phyloP scores from a whole-genome alignment of 495 filamentous ascomycete genomes.

The Collariella sp. region DNA sequence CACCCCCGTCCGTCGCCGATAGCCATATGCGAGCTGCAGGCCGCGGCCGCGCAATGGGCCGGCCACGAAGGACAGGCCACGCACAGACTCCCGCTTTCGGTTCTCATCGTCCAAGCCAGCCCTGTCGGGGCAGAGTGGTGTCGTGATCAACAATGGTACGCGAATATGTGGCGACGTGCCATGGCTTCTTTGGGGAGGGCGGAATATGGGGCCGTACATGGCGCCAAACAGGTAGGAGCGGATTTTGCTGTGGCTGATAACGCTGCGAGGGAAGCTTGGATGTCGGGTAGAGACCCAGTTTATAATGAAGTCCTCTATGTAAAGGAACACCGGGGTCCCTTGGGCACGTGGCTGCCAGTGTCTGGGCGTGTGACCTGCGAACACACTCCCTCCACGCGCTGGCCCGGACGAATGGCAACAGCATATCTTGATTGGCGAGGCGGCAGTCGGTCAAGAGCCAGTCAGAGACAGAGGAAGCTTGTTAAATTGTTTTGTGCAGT shows the following conservation, averaged over 20 bases:
- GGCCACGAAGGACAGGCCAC: not conserved
- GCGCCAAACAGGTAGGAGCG: not conserved
- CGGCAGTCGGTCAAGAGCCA: conserved; percentile 8
- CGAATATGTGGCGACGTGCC: not conserved
- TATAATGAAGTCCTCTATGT: conserved; percentile 16
- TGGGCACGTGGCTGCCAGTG: conserved; percentile 25
- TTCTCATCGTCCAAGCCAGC: conserved; percentile 4
- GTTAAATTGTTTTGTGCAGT: conserved; percentile 15
- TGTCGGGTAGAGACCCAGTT: conserved; percentile 13
- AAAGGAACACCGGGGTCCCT: conserved; percentile 14
- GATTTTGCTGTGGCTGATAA: not conserved
- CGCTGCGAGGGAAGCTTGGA: not conserved
- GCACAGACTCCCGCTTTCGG: conserved; percentile 1
- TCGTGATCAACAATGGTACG: not conserved
- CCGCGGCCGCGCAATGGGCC: conserved; percentile 12
- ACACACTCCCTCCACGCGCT: not conserved
- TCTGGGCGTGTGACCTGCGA: conserved; percentile 13
- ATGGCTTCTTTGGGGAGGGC: not conserved
- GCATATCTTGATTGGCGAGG: conserved; percentile 12
- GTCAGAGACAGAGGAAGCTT: conserved; percentile 19
- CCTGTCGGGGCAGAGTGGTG: not conserved
- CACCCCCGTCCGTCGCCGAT: conserved; percentile 10
- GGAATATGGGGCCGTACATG: not conserved
- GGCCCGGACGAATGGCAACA: not conserved
- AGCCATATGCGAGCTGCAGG: conserved; percentile 22